Percentiles rank a stretch among this genome's conserved stretches.
These are phyloP conservation scores for Mycena rosella DNA, from an alignment of 768 basidiomycete species.

Conservation along the genomic window DNA sequence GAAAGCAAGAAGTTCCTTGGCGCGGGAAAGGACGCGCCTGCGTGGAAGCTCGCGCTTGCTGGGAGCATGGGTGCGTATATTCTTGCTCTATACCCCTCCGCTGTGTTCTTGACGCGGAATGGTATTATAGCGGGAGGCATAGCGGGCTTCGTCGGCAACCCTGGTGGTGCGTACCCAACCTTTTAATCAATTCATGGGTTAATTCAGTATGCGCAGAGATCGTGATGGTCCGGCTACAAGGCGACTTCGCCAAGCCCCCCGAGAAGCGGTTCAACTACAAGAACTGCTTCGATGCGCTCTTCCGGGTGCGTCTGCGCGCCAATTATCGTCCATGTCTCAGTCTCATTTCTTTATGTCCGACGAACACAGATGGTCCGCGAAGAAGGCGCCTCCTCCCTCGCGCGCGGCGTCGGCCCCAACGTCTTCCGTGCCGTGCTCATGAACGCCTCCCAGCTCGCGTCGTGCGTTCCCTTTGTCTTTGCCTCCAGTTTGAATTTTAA, in stretches of 20 bases:
- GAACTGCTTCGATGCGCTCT: conserved; percentile 89
- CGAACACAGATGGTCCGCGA: conserved; percentile 82
- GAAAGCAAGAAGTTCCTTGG: conserved; percentile 89
- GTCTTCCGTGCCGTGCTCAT: conserved; percentile 88
- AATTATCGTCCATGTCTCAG: no score
- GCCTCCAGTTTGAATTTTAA: neutral
- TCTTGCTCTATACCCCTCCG: conserved; percentile 19
- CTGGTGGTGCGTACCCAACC: conserved; percentile 68
- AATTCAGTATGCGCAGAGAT: conserved; percentile 76
- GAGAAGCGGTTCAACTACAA: conserved; percentile 93
- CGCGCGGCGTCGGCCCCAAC: conserved; percentile 85
- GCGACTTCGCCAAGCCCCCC: conserved; percentile 89
- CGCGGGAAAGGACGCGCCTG: conserved; percentile 76
- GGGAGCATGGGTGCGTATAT: conserved; percentile 92
- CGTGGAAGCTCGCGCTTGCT: conserved; percentile 85
- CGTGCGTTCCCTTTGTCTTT: conserved; percentile 60
- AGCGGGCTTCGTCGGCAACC: conserved; percentile 91
- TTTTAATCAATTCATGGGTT: no score
- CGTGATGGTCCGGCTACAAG: conserved; percentile 91
- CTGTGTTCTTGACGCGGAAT: neutral
- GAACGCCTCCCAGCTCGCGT: conserved; percentile 94
- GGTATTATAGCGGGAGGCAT: conserved; percentile 76
- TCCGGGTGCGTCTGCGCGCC: conserved; percentile 68
- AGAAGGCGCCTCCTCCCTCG: conserved; percentile 83
- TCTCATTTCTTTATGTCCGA: no score